phyloP scores from a whole-genome alignment of 805 yeast species.

The Cyberlindnera euphorbiiphila region DNA sequence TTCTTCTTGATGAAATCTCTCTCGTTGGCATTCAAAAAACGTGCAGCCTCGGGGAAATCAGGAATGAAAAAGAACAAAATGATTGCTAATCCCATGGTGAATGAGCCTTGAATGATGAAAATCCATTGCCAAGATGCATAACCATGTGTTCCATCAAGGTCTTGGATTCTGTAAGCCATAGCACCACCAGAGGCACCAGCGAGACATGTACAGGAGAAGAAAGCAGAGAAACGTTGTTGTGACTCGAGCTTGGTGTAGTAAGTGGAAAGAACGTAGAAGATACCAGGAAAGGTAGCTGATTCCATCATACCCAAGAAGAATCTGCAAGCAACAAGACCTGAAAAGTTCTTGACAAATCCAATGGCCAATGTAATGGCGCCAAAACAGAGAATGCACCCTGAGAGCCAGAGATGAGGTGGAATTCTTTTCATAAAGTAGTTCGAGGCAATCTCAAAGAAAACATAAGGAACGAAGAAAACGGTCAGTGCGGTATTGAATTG shows the following conservation, averaged over 20 bases:
- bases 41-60: constrained; percentile 39
- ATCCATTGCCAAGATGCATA: constrained; percentile 48
- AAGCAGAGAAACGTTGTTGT: constrained; percentile 43
- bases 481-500: constrained; percentile 44
- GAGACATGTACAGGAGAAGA: constrained; percentile 49
- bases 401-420: constrained; percentile 37
- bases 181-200: constrained; percentile 58
- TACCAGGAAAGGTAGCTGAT: constrained; percentile 49
- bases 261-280: constrained; percentile 43
- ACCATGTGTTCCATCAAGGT: constrained; percentile 42
- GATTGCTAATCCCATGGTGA: constrained; percentile 38
- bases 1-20: constrained; percentile 35
- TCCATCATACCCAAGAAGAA: constrained; percentile 52
- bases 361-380: constrained; percentile 43
- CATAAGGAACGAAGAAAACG: constrained; percentile 45
- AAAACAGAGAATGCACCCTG: constrained; percentile 31
- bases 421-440: constrained; percentile 36
- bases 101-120: constrained; percentile 47
- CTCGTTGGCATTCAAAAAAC: constrained; percentile 39
- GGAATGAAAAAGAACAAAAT: constrained; percentile 38
- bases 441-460: constrained; percentile 36
- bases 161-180: constrained; percentile 42
- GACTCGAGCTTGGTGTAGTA: constrained; percentile 47
- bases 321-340: constrained; percentile 46
- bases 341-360: constrained; percentile 40